These are phyloP conservation scores for Verticillium zaregamsianum DNA, from an alignment of 2,329 filamentous ascomycete genomes.

Conservation along the genomic window DNA sequence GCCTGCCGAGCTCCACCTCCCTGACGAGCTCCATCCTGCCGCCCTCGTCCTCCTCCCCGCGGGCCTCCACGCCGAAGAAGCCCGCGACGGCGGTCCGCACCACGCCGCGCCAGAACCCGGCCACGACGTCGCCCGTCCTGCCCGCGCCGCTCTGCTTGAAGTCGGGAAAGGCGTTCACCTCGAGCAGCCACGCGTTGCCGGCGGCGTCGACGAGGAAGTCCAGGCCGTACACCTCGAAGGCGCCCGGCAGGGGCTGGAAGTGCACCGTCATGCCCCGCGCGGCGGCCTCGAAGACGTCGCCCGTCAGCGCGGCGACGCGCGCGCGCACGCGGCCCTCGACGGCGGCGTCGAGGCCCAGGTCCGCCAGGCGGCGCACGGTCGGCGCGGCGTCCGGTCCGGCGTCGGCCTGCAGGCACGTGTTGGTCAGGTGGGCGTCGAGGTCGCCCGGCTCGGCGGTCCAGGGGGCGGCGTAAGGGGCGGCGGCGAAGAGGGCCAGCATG, in stretches of 20 bases:
- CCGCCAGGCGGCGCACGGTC: slow-evolving; percentile 69
- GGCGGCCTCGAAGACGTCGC: slow-evolving; percentile 81
- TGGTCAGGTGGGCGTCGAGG: slow-evolving; percentile 80
- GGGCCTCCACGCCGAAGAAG: slow-evolving; percentile 53
- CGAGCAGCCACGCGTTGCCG: slow-evolving; percentile 70
- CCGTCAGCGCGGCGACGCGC: slow-evolving; percentile 58
- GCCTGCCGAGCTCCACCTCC: slow-evolving; percentile 48
- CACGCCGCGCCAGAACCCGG: slow-evolving; percentile 71
- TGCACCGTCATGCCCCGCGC: slow-evolving; percentile 80
- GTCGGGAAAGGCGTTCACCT: slow-evolving; percentile 95
- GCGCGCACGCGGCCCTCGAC: slow-evolving; percentile 40
- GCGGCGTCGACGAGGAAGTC: slow-evolving; percentile 77
- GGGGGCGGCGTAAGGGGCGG: slow-evolving; percentile 66
- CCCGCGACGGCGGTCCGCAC: slow-evolving; percentile 61
- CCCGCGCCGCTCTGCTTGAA: slow-evolving; percentile 77
- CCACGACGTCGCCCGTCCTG: slow-evolving; percentile 65
- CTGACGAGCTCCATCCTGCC: slow-evolving; percentile 48
- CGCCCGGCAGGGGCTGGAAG: slow-evolving; percentile 84
- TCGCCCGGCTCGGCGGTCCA: slow-evolving; percentile 38
- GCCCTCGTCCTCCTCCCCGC: slow-evolving; percentile 19
- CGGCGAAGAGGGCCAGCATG: slow-evolving; percentile 93
- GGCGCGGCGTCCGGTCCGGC: slow-evolving; percentile 39
- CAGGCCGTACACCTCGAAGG: slow-evolving; percentile 87
- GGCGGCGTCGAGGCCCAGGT: slow-evolving; percentile 64
- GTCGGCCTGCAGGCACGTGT: slow-evolving; percentile 81